phyloP scores from a whole-genome alignment of 306 rosid genomes.

The Cucurbita pepo region DNA sequence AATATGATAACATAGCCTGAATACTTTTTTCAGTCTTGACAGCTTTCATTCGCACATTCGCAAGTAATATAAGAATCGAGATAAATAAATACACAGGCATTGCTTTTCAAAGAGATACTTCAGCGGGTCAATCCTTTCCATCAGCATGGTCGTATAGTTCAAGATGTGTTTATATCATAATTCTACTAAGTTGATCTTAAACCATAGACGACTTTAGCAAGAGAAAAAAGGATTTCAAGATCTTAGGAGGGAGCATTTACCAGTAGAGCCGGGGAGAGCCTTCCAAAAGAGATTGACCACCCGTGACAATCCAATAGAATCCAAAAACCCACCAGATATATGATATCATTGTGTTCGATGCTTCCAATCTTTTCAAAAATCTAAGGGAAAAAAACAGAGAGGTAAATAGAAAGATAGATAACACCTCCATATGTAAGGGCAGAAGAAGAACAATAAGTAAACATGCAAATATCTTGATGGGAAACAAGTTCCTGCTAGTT shows the following conservation, averaged over 20 bases:
- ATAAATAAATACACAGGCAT: not conserved
- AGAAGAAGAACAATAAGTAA: not conserved
- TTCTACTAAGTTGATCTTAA: not conserved
- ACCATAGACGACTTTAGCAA: not conserved
- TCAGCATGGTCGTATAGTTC: too few relatives aligned
- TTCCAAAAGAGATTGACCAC: constrained; percentile 61
- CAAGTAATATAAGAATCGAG: not conserved
- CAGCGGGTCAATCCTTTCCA: too few relatives aligned
- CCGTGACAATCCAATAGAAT: constrained; percentile 68
- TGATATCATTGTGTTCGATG: constrained; percentile 39
- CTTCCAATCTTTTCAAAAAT: constrained; percentile 40
- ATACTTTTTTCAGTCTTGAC: not conserved
- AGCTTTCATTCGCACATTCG: not conserved
- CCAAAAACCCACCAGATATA: constrained; percentile 82
- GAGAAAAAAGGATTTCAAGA: not conserved
- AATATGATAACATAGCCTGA: not conserved
- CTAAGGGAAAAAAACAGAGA: constrained; percentile 20
- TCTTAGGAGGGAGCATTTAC: constrained; percentile 13
- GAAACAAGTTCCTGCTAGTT: not conserved
- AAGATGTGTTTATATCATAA: not conserved
- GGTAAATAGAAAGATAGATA: not conserved
- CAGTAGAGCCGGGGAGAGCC: constrained; percentile 78
- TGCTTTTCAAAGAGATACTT: too few relatives aligned
- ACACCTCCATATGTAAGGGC: not conserved
- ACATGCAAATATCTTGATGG: not conserved